phyloP scores from a whole-genome alignment of 108 stramenopile species.

The Pseudonitzschia multiseries region DNA sequence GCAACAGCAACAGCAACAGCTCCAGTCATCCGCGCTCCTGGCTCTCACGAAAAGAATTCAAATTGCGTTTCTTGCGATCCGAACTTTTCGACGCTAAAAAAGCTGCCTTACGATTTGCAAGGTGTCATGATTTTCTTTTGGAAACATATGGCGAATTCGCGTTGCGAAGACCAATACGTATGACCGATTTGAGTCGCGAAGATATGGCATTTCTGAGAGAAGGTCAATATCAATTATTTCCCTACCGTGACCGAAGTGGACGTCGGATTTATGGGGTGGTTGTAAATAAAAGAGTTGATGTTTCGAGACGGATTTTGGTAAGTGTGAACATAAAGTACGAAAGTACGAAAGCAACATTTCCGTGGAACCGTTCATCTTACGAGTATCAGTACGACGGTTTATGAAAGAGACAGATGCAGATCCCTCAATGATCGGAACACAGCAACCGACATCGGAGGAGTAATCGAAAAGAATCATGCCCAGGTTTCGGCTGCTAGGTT shows the following conservation, averaged over 20 bases:
- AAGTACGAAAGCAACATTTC: no score
- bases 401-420: no score
- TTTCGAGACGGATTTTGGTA: background rate
- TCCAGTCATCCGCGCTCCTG: background rate
- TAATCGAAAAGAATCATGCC: no score
- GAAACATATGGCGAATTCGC: constrained; percentile 37
- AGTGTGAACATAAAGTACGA: background rate
- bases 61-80: constrained; percentile 34
- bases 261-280: background rate
- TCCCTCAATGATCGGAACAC: no score
- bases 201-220: background rate
- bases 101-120: constrained; percentile 32
- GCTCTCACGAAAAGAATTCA: background rate
- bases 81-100: constrained; percentile 32
- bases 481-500: no score
- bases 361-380: no score
- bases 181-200: constrained; percentile 5
- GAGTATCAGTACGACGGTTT: no score
- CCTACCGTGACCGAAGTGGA: constrained; percentile 9
- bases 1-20: no score
- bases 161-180: background rate
- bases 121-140: constrained; percentile 34
- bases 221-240: constrained; percentile 12
- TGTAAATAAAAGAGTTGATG: background rate
- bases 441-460: no score